phyloP scores from a whole-genome alignment of 345 rosid genomes.

The Firmiana major region DNA sequence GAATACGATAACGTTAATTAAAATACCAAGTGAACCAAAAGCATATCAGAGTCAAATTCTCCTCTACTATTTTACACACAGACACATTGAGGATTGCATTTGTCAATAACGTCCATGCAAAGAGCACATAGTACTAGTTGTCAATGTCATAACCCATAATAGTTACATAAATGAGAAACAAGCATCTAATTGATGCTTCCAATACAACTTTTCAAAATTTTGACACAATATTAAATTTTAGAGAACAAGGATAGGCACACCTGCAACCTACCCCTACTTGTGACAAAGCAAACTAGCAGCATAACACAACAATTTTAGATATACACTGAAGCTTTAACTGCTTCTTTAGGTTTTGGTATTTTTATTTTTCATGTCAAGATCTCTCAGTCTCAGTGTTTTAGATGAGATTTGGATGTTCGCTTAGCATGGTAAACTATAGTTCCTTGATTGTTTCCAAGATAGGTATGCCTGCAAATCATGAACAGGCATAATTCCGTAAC shows the following conservation, averaged over 20 bases:
- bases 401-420: background rate
- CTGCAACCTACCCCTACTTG: background rate
- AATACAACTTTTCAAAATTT: background rate
- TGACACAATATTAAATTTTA: background rate
- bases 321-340: background rate
- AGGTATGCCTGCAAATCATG: background rate
- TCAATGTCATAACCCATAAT: background rate
- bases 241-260: background rate
- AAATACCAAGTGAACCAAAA: background rate
- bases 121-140: background rate
- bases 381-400: background rate
- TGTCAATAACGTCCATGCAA: background rate
- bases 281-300: background rate
- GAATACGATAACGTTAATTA: constrained; percentile 14
- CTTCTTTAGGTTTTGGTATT: background rate
- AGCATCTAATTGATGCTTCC: background rate
- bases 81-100: background rate
- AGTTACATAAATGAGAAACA: constrained; percentile 5
- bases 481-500: background rate
- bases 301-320: background rate
- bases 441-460: background rate
- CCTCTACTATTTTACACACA: background rate
- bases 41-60: background rate
- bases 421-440: background rate
- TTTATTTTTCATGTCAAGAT: background rate